A percentile compares a stretch with the other conserved stretches of the same genome.
These are phyloP conservation scores for Penicillium brevicompactum DNA, from an alignment of 2,329 filamentous ascomycete genomes.

Conservation along the genomic window DNA sequence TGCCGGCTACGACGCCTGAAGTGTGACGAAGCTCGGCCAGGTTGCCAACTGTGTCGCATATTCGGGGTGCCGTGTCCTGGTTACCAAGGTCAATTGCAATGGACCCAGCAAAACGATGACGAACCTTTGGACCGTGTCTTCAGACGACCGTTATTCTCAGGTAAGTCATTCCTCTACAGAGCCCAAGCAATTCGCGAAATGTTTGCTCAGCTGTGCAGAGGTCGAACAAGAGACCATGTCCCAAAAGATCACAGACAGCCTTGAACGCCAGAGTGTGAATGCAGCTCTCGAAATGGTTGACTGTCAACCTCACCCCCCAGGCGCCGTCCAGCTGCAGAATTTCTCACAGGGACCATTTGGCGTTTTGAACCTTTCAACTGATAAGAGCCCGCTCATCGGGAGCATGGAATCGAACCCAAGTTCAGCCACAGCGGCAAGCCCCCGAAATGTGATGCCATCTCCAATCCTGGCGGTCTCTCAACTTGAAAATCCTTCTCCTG, in stretches of 20 bases:
- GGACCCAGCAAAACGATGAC: constrained; percentile 7
- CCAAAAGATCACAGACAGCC: not conserved
- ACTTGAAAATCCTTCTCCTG: not conserved
- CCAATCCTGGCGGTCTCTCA: not conserved
- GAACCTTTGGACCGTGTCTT: not conserved
- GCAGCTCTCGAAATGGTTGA: not conserved
- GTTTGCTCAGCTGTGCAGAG: not conserved
- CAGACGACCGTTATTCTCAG: not conserved
- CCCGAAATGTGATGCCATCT: not conserved
- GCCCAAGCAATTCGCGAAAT: not conserved
- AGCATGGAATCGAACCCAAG: not conserved
- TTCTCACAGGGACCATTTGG: constrained; percentile 10
- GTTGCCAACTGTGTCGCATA: constrained; percentile 3
- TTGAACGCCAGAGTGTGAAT: not conserved
- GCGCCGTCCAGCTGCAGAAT: not conserved
- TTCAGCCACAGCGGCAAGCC: not conserved
- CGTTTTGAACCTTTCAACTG: not conserved
- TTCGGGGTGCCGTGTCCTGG: not conserved
- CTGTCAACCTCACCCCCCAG: not conserved
- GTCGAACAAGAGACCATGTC: not conserved
- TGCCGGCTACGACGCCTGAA: constrained; percentile 10
- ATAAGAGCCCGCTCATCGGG: not conserved
- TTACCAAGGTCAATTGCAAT: constrained; percentile 4
- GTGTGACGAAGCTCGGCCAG: constrained; percentile 7
- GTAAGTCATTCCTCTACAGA: not conserved